phyloP scores from a whole-genome alignment of 2,329 filamentous ascomycete genomes.

The Stagonosporopsis chrysanthemi region DNA sequence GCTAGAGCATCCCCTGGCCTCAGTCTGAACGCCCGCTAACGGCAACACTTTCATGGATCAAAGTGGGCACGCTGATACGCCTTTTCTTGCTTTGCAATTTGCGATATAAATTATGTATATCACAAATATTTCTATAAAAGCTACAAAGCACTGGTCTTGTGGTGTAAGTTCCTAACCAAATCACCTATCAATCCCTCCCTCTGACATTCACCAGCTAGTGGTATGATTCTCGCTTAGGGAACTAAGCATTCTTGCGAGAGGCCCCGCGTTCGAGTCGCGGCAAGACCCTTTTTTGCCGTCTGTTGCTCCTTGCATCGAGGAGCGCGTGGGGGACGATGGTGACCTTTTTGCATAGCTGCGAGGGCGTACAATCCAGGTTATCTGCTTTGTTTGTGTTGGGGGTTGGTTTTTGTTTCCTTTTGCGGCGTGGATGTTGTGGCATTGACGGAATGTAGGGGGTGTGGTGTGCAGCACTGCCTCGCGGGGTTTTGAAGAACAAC shows the following conservation, averaged over 20 bases:
- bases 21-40: no score
- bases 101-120: no score
- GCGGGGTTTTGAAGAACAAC: no score
- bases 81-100: no score
- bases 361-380: neutral
- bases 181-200: no score
- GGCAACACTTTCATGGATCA: no score
- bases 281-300: slow-evolving; percentile 33
- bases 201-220: slow-evolving; percentile 55
- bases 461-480: no score
- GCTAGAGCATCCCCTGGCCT: no score
- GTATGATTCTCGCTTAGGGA: slow-evolving; percentile 74
- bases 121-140: neutral
- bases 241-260: slow-evolving; percentile 41
- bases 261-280: slow-evolving; percentile 49
- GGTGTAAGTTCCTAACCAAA: neutral
- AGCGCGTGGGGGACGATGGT: neutral
- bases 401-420: neutral
- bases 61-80: no score
- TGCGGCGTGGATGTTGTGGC: neutral
- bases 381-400: neutral
- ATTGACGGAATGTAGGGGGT: no score
- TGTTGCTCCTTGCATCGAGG: no score
- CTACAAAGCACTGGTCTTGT: slow-evolving; percentile 1
- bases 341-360: neutral